phyloP scores from a whole-genome alignment of 1,139 yeast genomes.

The Sugiyamaella japonica region DNA sequence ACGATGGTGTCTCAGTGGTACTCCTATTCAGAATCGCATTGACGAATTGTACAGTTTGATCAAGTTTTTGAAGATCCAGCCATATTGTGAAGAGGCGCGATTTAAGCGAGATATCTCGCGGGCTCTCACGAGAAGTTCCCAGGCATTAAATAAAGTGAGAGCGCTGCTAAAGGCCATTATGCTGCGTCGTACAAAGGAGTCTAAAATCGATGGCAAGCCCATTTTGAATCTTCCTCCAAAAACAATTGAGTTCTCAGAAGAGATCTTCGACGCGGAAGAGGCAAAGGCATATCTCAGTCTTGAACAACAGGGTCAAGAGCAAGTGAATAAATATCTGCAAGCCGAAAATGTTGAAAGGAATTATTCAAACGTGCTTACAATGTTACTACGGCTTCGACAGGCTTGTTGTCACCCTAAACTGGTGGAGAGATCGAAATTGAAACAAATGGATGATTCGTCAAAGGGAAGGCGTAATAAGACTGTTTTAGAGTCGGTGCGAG shows the following conservation, averaged over 20 bases:
- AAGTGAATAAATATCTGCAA: conserved; percentile 56
- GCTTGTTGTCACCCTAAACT: conserved; percentile 85
- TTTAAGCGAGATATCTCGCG: conserved; percentile 61
- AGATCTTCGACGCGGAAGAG: conserved; percentile 55
- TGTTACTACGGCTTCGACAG: conserved; percentile 79
- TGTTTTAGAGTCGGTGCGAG: conserved; percentile 27
- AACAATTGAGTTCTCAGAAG: conserved; percentile 49
- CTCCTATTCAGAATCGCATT: conserved; percentile 88
- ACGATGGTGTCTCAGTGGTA: conserved; percentile 86
- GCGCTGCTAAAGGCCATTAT: conserved; percentile 74
- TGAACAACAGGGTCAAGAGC: conserved; percentile 57
- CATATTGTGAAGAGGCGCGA: conserved; percentile 48
- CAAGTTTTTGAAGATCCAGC: conserved; percentile 65
- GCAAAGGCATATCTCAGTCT: conserved; percentile 56
- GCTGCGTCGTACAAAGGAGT: conserved; percentile 74
- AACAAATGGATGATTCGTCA: conserved; percentile 37
- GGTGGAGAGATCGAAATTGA: conserved; percentile 60
- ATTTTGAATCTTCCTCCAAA: conserved; percentile 67
- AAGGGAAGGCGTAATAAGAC: conserved; percentile 24
- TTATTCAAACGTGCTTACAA: conserved; percentile 64
- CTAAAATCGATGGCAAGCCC: conserved; percentile 78
- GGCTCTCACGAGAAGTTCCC: conserved; percentile 51
- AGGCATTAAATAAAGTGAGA: conserved; percentile 63
- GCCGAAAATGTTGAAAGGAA: conserved; percentile 37
- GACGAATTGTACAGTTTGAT: conserved; percentile 78